Base-by-base conservation (phyloP, 495 filamentous ascomycete genomes). In the Diplogelasinospora grovesii region DNA sequence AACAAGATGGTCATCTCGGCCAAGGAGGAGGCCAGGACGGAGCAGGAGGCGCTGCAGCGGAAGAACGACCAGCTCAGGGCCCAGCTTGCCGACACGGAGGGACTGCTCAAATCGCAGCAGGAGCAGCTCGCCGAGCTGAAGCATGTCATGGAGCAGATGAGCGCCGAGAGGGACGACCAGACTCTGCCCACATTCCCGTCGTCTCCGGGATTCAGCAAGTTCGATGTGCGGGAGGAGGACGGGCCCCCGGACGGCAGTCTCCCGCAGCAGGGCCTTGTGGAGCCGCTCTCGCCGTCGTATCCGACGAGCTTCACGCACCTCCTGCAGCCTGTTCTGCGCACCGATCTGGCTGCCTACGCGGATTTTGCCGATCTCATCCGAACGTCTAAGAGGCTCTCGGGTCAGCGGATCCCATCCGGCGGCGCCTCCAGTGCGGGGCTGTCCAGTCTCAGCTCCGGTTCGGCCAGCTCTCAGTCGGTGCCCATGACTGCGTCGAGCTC, bases 71-170 rank as follows among this genome's bases (percentile, higher is more conserved):
- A 58, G 47, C 87, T 97, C 24, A 54, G 41, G 23, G 53, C 60
- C 5, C 62, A 65, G 42, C 46, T 65, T 13, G 57, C 51, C 23
- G 62, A 65, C 56, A 87, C 83, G 2, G 92, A 97, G 61, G 63
- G 71, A n/a, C 75, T 98, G 20, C 73, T 97, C 27, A 75, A 78
- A 27, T 92, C 85, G 6, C 89, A 95, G 43, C 90, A 95, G 56
- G 88, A 97, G 54, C 92, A 98, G 61, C 73, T 98, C 8, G 75
- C 82, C 6, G 85, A 97, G 61, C 73, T 98, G 27, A 97, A 97
- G 59, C 70, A 73, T 5, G 86, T 93, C 40, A 86, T 98, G 83
- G 86, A 95, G 67, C 75, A 81, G 36, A 86, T 95, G 78, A 74
- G 73, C n/a, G 63, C 71, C 25, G 78, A 86, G 43, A 75, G 75